Evolutionary conservation across 441 rosid genomes (phyloP).

Genomic region (Sinapis alba): DNA sequence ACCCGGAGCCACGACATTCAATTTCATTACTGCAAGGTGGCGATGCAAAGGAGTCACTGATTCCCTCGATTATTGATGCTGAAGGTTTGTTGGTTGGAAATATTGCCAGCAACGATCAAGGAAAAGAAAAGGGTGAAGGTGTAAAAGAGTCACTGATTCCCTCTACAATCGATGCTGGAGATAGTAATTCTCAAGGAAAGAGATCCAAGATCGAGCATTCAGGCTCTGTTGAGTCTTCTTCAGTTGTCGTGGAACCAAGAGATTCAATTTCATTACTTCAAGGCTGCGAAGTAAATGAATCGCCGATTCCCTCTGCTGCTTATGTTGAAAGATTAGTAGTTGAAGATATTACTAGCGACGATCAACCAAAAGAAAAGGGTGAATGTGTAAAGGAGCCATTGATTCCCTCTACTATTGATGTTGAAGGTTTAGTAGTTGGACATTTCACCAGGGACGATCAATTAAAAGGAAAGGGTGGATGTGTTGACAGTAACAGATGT

Average conservation of each 20-base stretch:
- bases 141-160: background rate
- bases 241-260: background rate
- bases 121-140: conserved; percentile 24
- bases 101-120: background rate
- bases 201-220: background rate
- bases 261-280: background rate
- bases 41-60: conserved; percentile 11
- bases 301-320: background rate
- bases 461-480: conserved; percentile 24
- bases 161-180: background rate
- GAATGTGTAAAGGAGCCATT: conserved; percentile 23
- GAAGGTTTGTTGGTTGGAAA: conserved; percentile 14
- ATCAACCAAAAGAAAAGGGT: conserved; percentile 26
- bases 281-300: background rate
- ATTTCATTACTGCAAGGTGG: conserved; percentile 21
- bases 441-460: background rate
- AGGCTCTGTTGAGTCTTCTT: background rate
- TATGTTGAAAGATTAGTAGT: background rate
- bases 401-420: conserved; percentile 18
- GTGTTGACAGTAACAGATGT: conserved; percentile 30
- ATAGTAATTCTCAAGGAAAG: background rate
- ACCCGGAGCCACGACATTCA: conserved; percentile 26
- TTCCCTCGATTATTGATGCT: conserved; percentile 1
- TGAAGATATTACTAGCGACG: background rate
- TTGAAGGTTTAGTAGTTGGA: conserved; percentile 18